Evolutionary conservation across 2,329 filamentous ascomycete genomes (phyloP).

Genomic region (Annulohypoxylon truncatum): DNA sequence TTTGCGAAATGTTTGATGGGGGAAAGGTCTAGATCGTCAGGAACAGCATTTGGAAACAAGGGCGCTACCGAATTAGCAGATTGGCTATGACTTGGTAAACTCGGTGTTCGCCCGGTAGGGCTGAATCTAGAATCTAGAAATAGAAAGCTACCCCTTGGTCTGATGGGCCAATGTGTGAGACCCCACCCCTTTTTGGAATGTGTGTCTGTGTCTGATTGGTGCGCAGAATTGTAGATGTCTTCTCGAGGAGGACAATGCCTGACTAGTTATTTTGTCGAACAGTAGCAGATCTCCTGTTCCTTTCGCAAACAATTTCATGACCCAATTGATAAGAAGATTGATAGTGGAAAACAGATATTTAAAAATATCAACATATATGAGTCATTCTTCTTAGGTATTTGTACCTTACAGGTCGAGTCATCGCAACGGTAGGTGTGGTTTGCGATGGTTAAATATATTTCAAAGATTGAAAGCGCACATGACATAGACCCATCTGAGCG

Average conservation of each 20-base stretch:
- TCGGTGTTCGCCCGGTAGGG: conserved; percentile 31
- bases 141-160: conserved; percentile 34
- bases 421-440: not conserved
- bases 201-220: conserved; percentile 40
- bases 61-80: conserved; percentile 38
- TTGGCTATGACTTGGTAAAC: conserved; percentile 30
- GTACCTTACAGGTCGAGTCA: not conserved
- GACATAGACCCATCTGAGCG: conserved; percentile 21
- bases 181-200: conserved; percentile 39
- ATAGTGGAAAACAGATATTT: not conserved
- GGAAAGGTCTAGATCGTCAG: conserved; percentile 36
- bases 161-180: conserved; percentile 32
- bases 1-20: conserved; percentile 30
- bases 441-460: conserved; percentile 6
- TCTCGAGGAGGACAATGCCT: conserved; percentile 22
- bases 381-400: not conserved
- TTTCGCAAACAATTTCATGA: not conserved
- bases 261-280: conserved; percentile 12
- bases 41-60: conserved; percentile 34
- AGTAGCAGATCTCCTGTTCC: not conserved
- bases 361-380: not conserved
- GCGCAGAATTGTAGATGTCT: conserved; percentile 31
- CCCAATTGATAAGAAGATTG: not conserved
- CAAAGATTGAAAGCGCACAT: conserved; percentile 13
- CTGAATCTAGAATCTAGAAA: conserved; percentile 42